Base-by-base conservation (phyloP, 179 eudicot species). In the Nepenthes alata region DNA sequence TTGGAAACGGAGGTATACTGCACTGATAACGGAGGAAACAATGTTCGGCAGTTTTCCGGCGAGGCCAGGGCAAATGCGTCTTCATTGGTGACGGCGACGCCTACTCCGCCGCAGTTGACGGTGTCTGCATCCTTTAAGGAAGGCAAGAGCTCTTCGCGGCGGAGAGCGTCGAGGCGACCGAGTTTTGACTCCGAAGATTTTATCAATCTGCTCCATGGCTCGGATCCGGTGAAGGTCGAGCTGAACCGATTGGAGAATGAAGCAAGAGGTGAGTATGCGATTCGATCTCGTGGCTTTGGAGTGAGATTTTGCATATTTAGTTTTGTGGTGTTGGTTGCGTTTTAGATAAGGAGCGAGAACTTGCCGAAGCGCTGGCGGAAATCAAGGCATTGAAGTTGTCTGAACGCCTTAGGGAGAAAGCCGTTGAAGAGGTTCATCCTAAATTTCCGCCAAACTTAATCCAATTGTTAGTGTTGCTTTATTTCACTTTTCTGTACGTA, bases 141-240 rank as follows among this genome's bases (percentile, higher is more conserved):
- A 49, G 87, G 80, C 6, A 73, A 76, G 65, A 69, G 66, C 35
- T 75, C 81, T 0, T 73, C 84, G 45, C 75, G 95, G 55, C 58
- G 91, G 68, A 70, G 87, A 15, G 74, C 73, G 11, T 73, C 87
- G n/a, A 63, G 84, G 35, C 71, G 91, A 57, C 95, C 91, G 4
- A 87, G 97, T 59, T 62, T 87, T 60, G 97, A 90, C 54, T 78
- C 88, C 2, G 97, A 90, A 37, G 97, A 90, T 61, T 83, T 85
- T 72, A 47, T 90, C 13, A 90, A 82, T 58, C 65, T 83, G 69
- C 85, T 90, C 36, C 97, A 90, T 66, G 97, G 95, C 4, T 90
- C 97, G 80, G 97, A 90, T 90, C 97, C 97, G 81, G 95, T 90
- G 68, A 87, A 80, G 73, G 58, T 90, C 47, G 95, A 89, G 81